These are phyloP conservation scores for Trichosporon sp. DNA, from an alignment of 1,284 basidiomycete species.

Conservation along the genomic window DNA sequence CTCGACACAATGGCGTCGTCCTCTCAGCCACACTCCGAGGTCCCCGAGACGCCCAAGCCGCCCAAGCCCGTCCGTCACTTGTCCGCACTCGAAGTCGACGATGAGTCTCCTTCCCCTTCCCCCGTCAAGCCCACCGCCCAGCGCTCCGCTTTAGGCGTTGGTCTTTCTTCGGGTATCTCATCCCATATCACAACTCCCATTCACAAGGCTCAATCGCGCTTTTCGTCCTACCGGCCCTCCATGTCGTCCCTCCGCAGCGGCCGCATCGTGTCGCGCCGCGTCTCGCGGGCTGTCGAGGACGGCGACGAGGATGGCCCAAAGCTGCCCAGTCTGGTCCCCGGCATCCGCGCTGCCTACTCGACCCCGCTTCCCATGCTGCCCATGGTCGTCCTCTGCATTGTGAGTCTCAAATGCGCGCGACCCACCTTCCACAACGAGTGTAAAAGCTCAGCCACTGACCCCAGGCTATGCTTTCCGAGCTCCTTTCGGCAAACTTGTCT, in stretches of 20 bases:
- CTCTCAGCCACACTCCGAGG: not conserved
- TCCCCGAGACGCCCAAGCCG: not conserved
- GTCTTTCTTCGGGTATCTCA: not conserved
- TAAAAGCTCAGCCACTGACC: not conserved
- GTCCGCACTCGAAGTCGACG: constrained; percentile 6
- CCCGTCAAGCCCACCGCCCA: constrained; percentile 2
- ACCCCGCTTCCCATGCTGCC: constrained; percentile 81
- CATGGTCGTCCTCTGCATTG: constrained; percentile 86
- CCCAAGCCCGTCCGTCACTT: not conserved
- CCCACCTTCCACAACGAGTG: not conserved
- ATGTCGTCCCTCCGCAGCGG: constrained; percentile 4
- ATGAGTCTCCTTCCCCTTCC: constrained; percentile 3
- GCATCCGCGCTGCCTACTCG: constrained; percentile 47
- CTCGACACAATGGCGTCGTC: constrained; percentile 4
- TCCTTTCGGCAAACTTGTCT: constrained; percentile 82
- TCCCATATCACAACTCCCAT: not conserved
- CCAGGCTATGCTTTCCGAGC: constrained; percentile 87
- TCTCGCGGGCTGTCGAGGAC: constrained; percentile 7
- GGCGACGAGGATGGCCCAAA: constrained; percentile 33
- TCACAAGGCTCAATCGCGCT: not conserved
- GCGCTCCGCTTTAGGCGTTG: constrained; percentile 6
- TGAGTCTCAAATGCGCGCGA: constrained; percentile 49
- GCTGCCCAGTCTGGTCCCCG: constrained; percentile 44
- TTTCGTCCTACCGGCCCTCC: not conserved
- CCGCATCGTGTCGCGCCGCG: constrained; percentile 8